phyloP scores from a whole-genome alignment of 192 early-diverging fungal species.

The Rhizophagus prolifer region DNA sequence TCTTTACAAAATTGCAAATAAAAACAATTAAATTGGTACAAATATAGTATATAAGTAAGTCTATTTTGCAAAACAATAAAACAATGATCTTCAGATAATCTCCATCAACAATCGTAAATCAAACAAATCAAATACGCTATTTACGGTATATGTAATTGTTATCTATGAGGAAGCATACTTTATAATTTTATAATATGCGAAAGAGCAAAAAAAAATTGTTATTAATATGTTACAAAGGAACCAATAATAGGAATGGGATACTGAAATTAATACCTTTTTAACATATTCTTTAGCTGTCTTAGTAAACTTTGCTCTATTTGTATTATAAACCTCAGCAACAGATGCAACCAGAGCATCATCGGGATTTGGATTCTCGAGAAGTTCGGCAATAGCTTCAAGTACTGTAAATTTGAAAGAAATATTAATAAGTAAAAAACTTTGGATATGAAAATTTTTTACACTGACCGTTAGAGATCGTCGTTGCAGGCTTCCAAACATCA shows the following conservation, averaged over 20 bases:
- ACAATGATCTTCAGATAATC: too few relatives aligned
- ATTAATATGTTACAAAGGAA: background rate
- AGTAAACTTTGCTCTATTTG: conserved; percentile 59
- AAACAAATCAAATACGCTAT: too few relatives aligned
- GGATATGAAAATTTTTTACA: background rate
- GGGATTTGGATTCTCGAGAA: conserved; percentile 76
- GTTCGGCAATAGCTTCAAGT: conserved; percentile 56
- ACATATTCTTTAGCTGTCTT: conserved; percentile 75
- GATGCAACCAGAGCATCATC: conserved; percentile 77
- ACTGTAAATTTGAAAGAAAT: conserved; percentile 41
- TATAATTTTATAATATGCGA: background rate
- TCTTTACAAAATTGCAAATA: too few relatives aligned
- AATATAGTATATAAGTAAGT: too few relatives aligned
- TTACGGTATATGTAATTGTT: background rate
- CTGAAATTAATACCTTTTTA: conserved; percentile 52
- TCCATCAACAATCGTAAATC: too few relatives aligned
- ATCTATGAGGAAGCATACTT: background rate
- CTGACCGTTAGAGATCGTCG: conserved; percentile 63
- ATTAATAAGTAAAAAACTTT: background rate
- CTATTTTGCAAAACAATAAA: too few relatives aligned
- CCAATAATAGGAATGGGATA: background rate
- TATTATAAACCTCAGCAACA: conserved; percentile 73
- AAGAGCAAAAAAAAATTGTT: background rate
- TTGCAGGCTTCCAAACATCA: conserved; percentile 86
- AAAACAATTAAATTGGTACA: too few relatives aligned